phyloP scores from a whole-genome alignment of 179 eudicot species.

The Monotropa hypopitys region DNA sequence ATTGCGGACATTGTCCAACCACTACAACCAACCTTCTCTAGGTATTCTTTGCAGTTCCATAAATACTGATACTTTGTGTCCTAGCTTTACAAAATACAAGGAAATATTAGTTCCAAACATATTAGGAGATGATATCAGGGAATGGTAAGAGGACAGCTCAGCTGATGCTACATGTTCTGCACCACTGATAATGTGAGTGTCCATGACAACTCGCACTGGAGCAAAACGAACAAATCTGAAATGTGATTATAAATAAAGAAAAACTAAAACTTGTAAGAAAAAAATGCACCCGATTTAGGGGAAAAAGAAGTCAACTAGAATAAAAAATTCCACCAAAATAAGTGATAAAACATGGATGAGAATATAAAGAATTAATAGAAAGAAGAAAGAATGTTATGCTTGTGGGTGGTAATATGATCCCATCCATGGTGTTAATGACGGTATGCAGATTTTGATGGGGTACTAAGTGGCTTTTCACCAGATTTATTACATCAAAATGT shows the following conservation, averaged over 20 bases:
- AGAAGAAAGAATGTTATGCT: background rate
- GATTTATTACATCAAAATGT: background rate
- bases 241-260: background rate
- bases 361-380: background rate
- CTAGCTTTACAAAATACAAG: slow-evolving; percentile 46
- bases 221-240: background rate
- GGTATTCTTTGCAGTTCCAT: slow-evolving; percentile 79
- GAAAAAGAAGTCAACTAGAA: background rate
- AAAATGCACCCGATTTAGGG: background rate
- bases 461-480: background rate
- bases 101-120: slow-evolving; percentile 18
- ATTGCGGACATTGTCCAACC: background rate
- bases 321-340: background rate
- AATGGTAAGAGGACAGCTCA: slow-evolving; percentile 6
- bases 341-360: background rate
- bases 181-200: background rate
- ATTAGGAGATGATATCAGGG: background rate
- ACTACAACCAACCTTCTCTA: slow-evolving; percentile 54
- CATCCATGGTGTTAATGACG: background rate
- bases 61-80: slow-evolving; percentile 74
- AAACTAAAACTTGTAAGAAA: background rate
- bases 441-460: background rate
- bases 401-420: background rate
- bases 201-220: background rate
- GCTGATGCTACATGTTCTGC: background rate